Base-by-base conservation (phyloP, 2,329 filamentous ascomycete species). In the Scedosporium dehoogii region DNA sequence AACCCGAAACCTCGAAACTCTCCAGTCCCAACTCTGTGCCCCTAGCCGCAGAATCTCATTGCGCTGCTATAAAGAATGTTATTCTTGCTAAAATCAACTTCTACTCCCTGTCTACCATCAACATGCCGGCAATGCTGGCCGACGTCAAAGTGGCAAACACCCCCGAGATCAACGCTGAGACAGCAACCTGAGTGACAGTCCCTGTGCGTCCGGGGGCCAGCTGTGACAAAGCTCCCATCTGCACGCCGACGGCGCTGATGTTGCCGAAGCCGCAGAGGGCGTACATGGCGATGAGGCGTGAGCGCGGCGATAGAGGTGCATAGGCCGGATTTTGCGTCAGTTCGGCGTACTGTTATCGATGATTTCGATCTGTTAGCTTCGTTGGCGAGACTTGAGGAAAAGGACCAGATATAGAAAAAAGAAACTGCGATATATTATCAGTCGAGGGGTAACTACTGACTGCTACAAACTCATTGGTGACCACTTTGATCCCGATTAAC, bases 141-240 rank as follows among this genome's bases (percentile, higher is more conserved):
- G 83, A 87, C 14, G 82, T 89, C 67, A 91, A 75, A 0, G 89
- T 91, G 29, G 85, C 82, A 59, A 92, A 74, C 33, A 90, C 82
- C 68, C 89, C 88, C 0, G 86, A 85, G 59, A 90, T 73, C 67
- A 91, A 78, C 9, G 88, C 87, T 29, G 85, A 88, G 23, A 91
- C 63, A 0, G 88, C 88, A 14, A 91, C 80, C 57, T 80, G 80
- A 1, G 86, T 85, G 4, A 91, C 85, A 68, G 90, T 86, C 62
- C 83, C 86, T 58, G 81, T 78, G 42, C 88, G 81, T 3, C 77
- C 76, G 0, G 88, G 88, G 0, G 87, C 84, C 66, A 91, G 81
- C 73, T 91, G 88, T 1, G 85, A 83, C 61, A 91, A 77, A 60
- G 91, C 86, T 75, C 89, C 88, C 63, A 91, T 91, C 71, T 91